Base-by-base conservation (phyloP, 208 protist species). In the Herpetomonas tarakana region DNA sequence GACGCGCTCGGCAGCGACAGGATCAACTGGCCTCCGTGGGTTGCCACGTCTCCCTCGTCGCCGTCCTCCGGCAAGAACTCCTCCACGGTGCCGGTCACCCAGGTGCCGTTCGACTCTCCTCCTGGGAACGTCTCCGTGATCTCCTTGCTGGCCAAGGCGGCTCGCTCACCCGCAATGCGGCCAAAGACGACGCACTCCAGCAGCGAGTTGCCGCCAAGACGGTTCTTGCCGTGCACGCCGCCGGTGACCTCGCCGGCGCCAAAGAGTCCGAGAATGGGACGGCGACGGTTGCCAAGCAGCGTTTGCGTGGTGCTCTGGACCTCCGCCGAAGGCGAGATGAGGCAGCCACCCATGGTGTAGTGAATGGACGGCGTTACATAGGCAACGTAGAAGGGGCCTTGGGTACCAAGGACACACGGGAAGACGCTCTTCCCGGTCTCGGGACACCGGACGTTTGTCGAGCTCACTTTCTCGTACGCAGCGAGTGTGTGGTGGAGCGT, bases 281-380 rank as follows among this genome's bases (percentile, higher is more conserved):
- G 74, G 49, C 67, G 67, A 31, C 63, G 30, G 19, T 49, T 69
- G 22, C 64, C 30, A 64, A 22, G 58, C n/a, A 54, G 49, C 11
- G 65, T 52, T 38, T 55, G 52, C 30, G 56, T 65, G 29, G 26
- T 25, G 1, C 58, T 60, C 68, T 98, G 83, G 27, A 98, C 75
- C 47, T 88, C 72, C 11, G 78, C 91, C 11, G 94, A 67, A 9
- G 77, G 53, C 30, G 88, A 88, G 63, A 99, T 97, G 39, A 79
- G 54, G 52, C 97, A 71, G 44, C 97, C 97, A 53, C 97, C 97
- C 97, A 98, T 98, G 9, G 84, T 97, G 86, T 99, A 99, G 78
- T 99, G 97, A 63, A 99, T 89, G 6, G 82, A 86, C 16, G 97
- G 97, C 24, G 94, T 98, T 46, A 98, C 81, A 56, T 74, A 68